phyloP scores from a whole-genome alignment of 441 rosid species.

The Gossypium gossypioides region DNA sequence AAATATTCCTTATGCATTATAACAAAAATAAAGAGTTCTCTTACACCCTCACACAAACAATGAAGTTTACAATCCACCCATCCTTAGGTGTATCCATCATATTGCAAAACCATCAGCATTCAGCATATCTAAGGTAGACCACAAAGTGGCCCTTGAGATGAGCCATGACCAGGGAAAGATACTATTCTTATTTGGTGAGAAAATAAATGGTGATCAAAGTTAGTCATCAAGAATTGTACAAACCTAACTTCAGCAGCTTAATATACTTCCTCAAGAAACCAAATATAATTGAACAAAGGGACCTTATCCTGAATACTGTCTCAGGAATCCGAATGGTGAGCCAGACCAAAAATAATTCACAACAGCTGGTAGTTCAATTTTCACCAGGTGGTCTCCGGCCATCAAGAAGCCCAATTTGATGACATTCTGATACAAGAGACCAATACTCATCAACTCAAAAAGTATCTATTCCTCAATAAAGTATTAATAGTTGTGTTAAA shows the following conservation, averaged over 20 bases:
- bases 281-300: neutral
- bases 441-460: neutral
- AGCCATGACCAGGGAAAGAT: neutral
- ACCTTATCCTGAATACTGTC: neutral
- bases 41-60: neutral
- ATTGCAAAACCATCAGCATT: constrained; percentile 1
- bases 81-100: neutral
- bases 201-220: neutral
- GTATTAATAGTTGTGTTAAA: neutral
- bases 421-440: neutral
- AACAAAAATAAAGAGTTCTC: neutral
- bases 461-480: neutral
- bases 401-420: constrained; percentile 10
- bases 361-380: neutral
- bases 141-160: neutral
- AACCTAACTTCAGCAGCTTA: neutral
- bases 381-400: neutral
- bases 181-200: neutral
- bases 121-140: neutral
- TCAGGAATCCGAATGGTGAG: neutral
- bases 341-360: neutral
- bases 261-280: neutral
- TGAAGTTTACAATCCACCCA: neutral
- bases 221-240: neutral
- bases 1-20: neutral